Evolutionary conservation across 2,329 filamentous ascomycete genomes (phyloP).

Genomic region (Fusarium zealandicum): DNA sequence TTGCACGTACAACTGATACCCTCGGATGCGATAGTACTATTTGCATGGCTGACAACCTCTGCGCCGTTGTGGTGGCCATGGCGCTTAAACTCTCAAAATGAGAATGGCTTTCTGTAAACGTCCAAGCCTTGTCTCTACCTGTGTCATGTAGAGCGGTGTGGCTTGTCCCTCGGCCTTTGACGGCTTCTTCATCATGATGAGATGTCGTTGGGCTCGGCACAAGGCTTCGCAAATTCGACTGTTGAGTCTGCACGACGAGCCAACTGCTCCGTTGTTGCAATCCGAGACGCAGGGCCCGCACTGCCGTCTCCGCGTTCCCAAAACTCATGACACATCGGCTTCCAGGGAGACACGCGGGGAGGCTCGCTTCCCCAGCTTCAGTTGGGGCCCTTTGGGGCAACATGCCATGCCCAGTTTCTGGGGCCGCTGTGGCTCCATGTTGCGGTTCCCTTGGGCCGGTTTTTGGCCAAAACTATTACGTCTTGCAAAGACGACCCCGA

Average conservation of each 20-base stretch:
- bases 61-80: constrained; percentile 3
- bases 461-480: constrained; percentile 43
- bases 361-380: constrained; percentile 17
- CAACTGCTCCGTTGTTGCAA: constrained; percentile 3
- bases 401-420: constrained; percentile 30
- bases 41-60: constrained; percentile 12
- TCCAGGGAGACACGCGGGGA: constrained; percentile 32
- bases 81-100: constrained; percentile 7
- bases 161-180: constrained; percentile 21
- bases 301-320: too few relatives aligned
- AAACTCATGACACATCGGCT: constrained; percentile 35
- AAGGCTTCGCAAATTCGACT: constrained; percentile 10
- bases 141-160: constrained; percentile 21
- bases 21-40: background rate
- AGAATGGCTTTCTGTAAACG: constrained; percentile 31
- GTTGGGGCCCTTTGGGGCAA: constrained; percentile 28
- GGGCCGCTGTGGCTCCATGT: constrained; percentile 34
- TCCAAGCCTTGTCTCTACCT: constrained; percentile 15
- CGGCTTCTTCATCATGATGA: constrained; percentile 8
- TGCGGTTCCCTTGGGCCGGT: constrained; percentile 20
- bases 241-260: constrained; percentile 29
- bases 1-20: constrained; percentile 23
- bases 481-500: constrained; percentile 29
- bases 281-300: constrained; percentile 10
- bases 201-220: constrained; percentile 10